Base-by-base conservation (phyloP, 257 asterid genomes). In the Knoxia roxburghii region DNA sequence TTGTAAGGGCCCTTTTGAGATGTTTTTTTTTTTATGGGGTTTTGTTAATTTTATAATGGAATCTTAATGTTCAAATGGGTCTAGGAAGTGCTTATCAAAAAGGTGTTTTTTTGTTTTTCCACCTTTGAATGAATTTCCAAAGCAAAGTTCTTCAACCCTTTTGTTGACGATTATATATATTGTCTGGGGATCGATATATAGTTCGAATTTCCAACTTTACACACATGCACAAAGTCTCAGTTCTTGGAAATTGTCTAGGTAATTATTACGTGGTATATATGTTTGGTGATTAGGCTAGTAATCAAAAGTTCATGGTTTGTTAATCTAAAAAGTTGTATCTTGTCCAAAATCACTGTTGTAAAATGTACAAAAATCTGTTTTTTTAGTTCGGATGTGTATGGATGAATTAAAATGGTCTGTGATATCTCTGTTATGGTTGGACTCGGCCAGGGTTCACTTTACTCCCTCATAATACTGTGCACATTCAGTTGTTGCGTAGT, bases 1-100 rank as follows among this genome's bases (percentile, higher is more conserved):
- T 55, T 17, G 76, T 72, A 59, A 65, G 71, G 33, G 40, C 27
- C 33, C 59, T 45, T 30, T 30, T 24, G 0, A 10, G 24, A 6
- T 41, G 32, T 62, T 33, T 26, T 15, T 14, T n/a, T 37, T 23
- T 39, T 15, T 2, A 12, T 67, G 53, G 14, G 26, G 32, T 39
- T 27, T 46, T 21, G 0, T 17, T 6, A 49, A 48, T 24, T 33
- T 50, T 50, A 7, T n/a, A 50, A 20, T 50, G 53, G 23, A 6
- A 15, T 48, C 23, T 48, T 48, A 4, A 2, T 48, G 56, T 50
- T n/a, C 56, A 21, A 50, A 50, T 20, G 56, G 56, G 26, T 50
- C 26, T 50, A 6, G 27, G 27, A 0, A 50, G 26, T 50, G 11
- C 56, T 20, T 6, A 50, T 20, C 2, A 50, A 21, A 0, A 49